These are phyloP conservation scores for Tetracladium marchalianum DNA, from an alignment of 495 filamentous ascomycete genomes.

Conservation along the genomic window DNA sequence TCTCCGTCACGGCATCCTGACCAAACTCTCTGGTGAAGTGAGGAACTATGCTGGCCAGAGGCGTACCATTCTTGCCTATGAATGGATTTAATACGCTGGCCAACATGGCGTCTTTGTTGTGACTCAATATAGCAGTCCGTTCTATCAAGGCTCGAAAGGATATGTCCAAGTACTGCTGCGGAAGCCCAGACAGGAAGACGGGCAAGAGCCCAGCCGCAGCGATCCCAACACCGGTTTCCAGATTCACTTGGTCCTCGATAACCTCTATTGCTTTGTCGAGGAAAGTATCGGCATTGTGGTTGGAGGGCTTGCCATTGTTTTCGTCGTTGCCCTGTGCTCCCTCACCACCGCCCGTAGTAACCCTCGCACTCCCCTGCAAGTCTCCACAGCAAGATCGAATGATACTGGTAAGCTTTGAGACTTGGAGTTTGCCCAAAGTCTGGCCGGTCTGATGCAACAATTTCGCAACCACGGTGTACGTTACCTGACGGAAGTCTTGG, in stretches of 20 bases:
- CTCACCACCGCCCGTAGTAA: constrained; percentile 1
- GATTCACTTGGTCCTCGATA: neutral
- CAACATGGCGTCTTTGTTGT: constrained; percentile 57
- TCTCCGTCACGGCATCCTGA: constrained; percentile 54
- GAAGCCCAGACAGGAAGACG: constrained; percentile 46
- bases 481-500: constrained; percentile 45
- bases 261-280: constrained; percentile 21
- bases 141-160: constrained; percentile 63
- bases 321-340: constrained; percentile 20
- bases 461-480: constrained; percentile 45
- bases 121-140: constrained; percentile 61
- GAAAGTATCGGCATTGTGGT: constrained; percentile 45
- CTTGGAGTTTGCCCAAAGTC: constrained; percentile 49
- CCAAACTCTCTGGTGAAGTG: constrained; percentile 55
- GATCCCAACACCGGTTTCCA: neutral
- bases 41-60: constrained; percentile 63
- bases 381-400: constrained; percentile 31
- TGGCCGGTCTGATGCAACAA: constrained; percentile 53
- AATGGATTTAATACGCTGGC: constrained; percentile 73
- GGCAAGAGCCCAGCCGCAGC: constrained; percentile 54
- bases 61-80: constrained; percentile 43
- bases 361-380: constrained; percentile 16
- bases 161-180: constrained; percentile 48
- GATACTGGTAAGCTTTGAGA: constrained; percentile 45
- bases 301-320: constrained; percentile 25